phyloP scores from a whole-genome alignment of 257 asterid species.

The Jasminum sambac region DNA sequence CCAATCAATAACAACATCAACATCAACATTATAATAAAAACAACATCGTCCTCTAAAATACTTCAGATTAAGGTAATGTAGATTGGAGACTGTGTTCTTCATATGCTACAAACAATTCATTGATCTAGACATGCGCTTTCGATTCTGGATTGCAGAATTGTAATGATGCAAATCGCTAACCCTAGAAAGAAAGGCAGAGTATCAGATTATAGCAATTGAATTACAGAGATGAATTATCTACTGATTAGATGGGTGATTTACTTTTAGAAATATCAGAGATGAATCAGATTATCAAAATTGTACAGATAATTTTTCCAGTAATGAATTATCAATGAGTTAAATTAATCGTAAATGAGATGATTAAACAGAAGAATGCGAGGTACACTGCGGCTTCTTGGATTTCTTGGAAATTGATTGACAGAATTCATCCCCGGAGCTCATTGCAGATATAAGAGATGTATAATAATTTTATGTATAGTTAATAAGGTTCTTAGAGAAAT shows the following conservation, averaged over 20 bases:
- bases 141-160: too few relatives aligned
- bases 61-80: neutral
- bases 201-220: too few relatives aligned
- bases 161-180: too few relatives aligned
- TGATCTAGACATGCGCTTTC: neutral
- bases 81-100: neutral
- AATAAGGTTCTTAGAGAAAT: neutral
- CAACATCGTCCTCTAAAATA: neutral
- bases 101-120: neutral
- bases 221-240: too few relatives aligned
- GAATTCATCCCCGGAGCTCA: neutral
- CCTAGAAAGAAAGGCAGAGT: too few relatives aligned
- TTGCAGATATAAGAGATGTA: neutral
- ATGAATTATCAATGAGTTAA: neutral
- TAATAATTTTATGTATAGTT: neutral
- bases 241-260: too few relatives aligned
- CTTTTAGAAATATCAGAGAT: too few relatives aligned
- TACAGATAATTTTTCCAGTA: neutral
- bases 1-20: neutral
- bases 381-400: conserved; percentile 1
- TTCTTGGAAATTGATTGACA: neutral
- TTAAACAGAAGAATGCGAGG: neutral
- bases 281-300: neutral
- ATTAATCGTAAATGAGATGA: neutral
- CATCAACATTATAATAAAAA: neutral